A percentile compares a stretch with the other conserved stretches of the same genome.
phyloP scores from a whole-genome alignment of 2,329 filamentous ascomycete genomes.

The Colletotrichum simmondsii region DNA sequence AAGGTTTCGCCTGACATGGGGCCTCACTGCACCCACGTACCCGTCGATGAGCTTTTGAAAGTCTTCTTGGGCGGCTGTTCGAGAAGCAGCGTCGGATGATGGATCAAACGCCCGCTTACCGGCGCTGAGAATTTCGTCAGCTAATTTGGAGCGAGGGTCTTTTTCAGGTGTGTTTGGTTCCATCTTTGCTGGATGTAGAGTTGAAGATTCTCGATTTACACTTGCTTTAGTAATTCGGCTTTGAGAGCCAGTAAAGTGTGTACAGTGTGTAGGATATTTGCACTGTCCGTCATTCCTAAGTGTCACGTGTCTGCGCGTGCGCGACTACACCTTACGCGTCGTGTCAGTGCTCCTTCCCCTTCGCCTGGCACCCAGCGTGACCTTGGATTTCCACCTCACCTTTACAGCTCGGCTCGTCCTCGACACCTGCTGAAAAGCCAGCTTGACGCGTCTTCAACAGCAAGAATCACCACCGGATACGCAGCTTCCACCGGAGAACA shows the following conservation, averaged over 20 bases:
- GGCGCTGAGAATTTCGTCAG: constrained; percentile 48
- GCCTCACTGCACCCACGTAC: constrained; percentile 44
- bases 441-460: background rate
- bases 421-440: background rate
- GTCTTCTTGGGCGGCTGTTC: constrained; percentile 47
- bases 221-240: constrained; percentile 1
- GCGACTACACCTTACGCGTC: background rate
- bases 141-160: constrained; percentile 35
- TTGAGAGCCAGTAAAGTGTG: background rate
- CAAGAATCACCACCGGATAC: constrained; percentile 5
- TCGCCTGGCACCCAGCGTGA: background rate
- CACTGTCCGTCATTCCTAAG: background rate
- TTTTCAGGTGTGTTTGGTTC: constrained; percentile 17
- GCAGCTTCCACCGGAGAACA: background rate
- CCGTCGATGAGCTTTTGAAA: constrained; percentile 61
- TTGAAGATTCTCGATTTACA: background rate
- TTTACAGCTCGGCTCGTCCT: background rate
- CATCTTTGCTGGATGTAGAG: constrained; percentile 17
- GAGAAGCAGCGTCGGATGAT: constrained; percentile 44
- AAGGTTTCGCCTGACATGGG: constrained; percentile 36
- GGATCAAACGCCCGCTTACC: constrained; percentile 63
- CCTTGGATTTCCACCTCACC: background rate
- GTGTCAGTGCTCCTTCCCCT: background rate
- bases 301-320: constrained; percentile 42
- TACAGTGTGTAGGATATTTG: background rate